phyloP scores from a whole-genome alignment of 1,284 basidiomycete genomes.

The Austroboletus rostrupii region DNA sequence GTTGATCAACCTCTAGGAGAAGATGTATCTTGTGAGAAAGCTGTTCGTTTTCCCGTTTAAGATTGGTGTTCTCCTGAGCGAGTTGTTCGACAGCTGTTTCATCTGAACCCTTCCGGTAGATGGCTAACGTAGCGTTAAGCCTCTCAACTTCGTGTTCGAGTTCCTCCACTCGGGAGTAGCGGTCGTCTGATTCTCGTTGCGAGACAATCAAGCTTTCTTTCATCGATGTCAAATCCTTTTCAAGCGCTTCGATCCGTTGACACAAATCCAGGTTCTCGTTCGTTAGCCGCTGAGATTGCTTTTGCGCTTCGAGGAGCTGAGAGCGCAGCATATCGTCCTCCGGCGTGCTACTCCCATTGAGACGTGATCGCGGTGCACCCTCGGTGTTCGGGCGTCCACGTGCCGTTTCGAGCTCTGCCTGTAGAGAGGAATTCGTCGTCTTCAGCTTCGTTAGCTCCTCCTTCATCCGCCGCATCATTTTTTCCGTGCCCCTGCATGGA shows the following conservation, averaged over 20 bases:
- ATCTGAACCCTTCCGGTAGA: constrained; percentile 70
- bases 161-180: constrained; percentile 69
- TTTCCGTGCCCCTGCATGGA: constrained; percentile 85
- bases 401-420: constrained; percentile 71
- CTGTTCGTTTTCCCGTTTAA: constrained; percentile 80
- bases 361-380: constrained; percentile 54
- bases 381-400: constrained; percentile 56
- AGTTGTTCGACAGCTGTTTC: constrained; percentile 73
- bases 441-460: constrained; percentile 91
- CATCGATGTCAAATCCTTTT: constrained; percentile 69
- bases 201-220: constrained; percentile 70
- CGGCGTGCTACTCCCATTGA: constrained; percentile 81
- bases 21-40: constrained; percentile 83
- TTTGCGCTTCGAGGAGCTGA: constrained; percentile 68
- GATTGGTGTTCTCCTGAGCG: constrained; percentile 69
- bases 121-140: constrained; percentile 68
- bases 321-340: constrained; percentile 66
- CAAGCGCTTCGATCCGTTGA: constrained; percentile 67
- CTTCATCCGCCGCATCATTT: constrained; percentile 97
- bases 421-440: constrained; percentile 70
- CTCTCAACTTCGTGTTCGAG: constrained; percentile 79
- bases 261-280: constrained; percentile 76
- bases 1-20: constrained; percentile 79
- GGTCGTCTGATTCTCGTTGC: constrained; percentile 75
- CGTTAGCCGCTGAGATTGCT: constrained; percentile 65